Evolutionary conservation across 345 rosid genomes (phyloP).

Genomic region (Salix dunnii): DNA sequence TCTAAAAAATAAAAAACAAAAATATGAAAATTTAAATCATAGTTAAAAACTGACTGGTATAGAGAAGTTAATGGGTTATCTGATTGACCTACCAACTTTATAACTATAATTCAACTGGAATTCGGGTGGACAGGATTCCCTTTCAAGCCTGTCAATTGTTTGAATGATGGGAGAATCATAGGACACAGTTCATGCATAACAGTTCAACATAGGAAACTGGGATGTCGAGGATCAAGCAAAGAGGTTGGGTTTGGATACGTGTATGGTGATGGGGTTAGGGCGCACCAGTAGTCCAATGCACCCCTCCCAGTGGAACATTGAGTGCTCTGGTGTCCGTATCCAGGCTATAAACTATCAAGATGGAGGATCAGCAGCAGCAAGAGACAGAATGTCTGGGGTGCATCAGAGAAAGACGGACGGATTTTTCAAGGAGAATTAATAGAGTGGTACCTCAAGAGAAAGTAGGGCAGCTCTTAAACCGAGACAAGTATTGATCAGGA

Average conservation of each 20-base stretch:
- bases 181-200: neutral
- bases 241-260: neutral
- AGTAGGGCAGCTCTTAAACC: constrained; percentile 22
- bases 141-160: neutral
- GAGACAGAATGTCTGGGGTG: constrained; percentile 38
- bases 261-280: constrained; percentile 15
- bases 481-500: constrained; percentile 11
- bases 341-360: neutral
- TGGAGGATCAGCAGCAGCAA: constrained; percentile 13
- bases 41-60: too few relatives aligned
- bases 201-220: constrained; percentile 3
- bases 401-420: constrained; percentile 1
- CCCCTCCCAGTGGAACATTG: neutral
- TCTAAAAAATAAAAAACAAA: too few relatives aligned
- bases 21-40: too few relatives aligned
- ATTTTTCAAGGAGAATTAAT: neutral
- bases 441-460: constrained; percentile 16
- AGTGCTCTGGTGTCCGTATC: neutral
- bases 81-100: too few relatives aligned
- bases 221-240: neutral
- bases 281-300: constrained; percentile 2
- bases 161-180: neutral
- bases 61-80: too few relatives aligned
- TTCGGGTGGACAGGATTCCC: neutral
- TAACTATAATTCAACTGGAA: neutral